phyloP scores from a whole-genome alignment of 1,139 yeast species.

The Hemisphaericaspora subhashii region DNA sequence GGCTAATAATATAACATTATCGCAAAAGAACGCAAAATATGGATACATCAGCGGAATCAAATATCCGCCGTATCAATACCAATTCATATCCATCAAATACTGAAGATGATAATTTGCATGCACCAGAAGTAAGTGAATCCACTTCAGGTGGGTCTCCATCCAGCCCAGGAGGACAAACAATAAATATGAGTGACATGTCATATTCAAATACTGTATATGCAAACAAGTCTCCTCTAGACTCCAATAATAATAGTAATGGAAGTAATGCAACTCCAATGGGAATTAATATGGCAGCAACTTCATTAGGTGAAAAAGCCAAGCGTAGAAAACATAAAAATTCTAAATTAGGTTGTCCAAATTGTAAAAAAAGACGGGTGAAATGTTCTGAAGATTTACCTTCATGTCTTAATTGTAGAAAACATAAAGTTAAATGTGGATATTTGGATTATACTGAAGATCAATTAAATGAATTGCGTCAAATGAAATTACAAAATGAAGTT shows the following conservation, averaged over 20 bases:
- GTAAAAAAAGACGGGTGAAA: slow-evolving; percentile 46
- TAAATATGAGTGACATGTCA: too few relatives aligned
- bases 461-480: slow-evolving; percentile 28
- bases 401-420: slow-evolving; percentile 44
- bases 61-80: slow-evolving; percentile 5
- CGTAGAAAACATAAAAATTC: slow-evolving; percentile 35
- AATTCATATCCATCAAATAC: too few relatives aligned
- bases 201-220: too few relatives aligned
- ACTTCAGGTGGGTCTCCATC: too few relatives aligned
- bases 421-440: slow-evolving; percentile 43
- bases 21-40: neutral
- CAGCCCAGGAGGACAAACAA: too few relatives aligned
- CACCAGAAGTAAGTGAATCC: too few relatives aligned
- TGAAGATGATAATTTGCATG: too few relatives aligned
- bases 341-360: slow-evolving; percentile 44
- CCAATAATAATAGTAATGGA: too few relatives aligned
- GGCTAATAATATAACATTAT: too few relatives aligned
- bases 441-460: slow-evolving; percentile 37
- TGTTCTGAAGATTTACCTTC: slow-evolving; percentile 45
- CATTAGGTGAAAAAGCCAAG: slow-evolving; percentile 14
- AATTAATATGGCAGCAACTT: too few relatives aligned
- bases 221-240: too few relatives aligned
- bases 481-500: slow-evolving; percentile 17
- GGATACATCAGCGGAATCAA: neutral
- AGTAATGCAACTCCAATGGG: too few relatives aligned